phyloP scores from a whole-genome alignment of 2,329 filamentous ascomycete genomes.

The Paraconiothyrium brasiliense region DNA sequence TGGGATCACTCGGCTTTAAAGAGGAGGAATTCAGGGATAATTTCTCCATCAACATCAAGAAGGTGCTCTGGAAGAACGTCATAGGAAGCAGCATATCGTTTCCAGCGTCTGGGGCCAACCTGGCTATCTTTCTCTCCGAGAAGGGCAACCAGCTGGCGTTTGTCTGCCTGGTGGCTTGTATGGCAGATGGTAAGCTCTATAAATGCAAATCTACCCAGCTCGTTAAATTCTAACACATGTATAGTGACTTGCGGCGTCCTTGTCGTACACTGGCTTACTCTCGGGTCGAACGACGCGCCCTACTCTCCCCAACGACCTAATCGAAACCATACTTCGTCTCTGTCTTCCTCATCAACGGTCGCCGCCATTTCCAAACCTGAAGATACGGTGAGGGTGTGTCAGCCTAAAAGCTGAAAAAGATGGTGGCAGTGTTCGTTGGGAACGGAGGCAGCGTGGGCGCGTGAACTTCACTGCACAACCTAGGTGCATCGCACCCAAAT shows the following conservation, averaged over 20 bases:
- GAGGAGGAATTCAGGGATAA: background rate
- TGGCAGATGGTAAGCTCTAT: constrained; percentile 6
- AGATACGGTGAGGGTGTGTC: background rate
- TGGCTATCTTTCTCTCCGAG: background rate
- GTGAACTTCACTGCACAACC: too few relatives aligned
- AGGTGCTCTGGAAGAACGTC: constrained; percentile 4
- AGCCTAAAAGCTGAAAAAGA: background rate
- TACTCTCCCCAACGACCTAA: background rate
- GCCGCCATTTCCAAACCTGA: background rate
- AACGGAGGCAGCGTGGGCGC: too few relatives aligned
- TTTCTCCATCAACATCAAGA: constrained; percentile 8
- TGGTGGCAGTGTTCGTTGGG: background rate
- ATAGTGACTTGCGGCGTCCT: constrained; percentile 8
- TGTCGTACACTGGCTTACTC: constrained; percentile 10
- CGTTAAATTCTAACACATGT: background rate
- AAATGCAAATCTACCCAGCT: background rate
- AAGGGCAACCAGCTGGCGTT: constrained; percentile 5
- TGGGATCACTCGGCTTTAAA: background rate
- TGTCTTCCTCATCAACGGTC: constrained; percentile 4
- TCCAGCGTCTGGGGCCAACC: background rate
- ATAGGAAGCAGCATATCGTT: constrained; percentile 1
- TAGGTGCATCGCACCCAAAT: too few relatives aligned
- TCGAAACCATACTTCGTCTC: background rate
- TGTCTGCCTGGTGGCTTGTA: constrained; percentile 5
- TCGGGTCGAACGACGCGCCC: constrained; percentile 1